Conservation (phyloP, 768 basidiomycete genomes). For the Tricholomella constricta region DNA sequence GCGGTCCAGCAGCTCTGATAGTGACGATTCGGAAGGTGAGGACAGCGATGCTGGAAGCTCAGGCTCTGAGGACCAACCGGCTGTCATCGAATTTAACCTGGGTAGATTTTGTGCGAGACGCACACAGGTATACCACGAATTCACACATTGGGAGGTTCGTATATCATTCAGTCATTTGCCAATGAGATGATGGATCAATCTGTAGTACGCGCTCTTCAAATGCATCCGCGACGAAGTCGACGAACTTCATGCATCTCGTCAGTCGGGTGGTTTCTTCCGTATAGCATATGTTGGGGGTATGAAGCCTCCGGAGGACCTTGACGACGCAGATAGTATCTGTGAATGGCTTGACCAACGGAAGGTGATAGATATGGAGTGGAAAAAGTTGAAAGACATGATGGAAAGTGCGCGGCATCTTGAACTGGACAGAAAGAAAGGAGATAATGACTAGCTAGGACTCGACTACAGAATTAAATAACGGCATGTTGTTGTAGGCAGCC, state of each 20-base stretch:
- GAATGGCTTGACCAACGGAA: constrained; percentile 78
- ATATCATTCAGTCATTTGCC: neutral
- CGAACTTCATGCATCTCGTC: constrained; percentile 41
- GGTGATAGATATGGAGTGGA: constrained; percentile 70
- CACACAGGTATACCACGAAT: constrained; percentile 66
- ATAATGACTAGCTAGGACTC: constrained; percentile 30
- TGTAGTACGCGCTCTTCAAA: constrained; percentile 67
- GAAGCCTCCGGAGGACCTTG: constrained; percentile 64
- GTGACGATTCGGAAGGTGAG: constrained; percentile 16
- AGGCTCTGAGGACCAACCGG: constrained; percentile 15
- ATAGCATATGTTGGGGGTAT: constrained; percentile 56
- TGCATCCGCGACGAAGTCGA: constrained; percentile 60
- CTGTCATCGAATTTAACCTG: constrained; percentile 51
- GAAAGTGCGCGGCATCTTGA: constrained; percentile 71
- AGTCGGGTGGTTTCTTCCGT: constrained; percentile 52
- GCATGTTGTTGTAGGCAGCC: no score
- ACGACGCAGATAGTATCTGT: constrained; percentile 77
- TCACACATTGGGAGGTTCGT: constrained; percentile 84
- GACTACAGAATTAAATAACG: no score
- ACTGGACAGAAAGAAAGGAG: constrained; percentile 46
- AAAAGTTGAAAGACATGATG: constrained; percentile 71
- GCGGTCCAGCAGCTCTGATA: constrained; percentile 13
- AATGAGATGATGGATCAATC: constrained; percentile 10
- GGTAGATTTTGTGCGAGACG: constrained; percentile 82
- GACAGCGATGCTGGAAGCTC: constrained; percentile 10